Evolutionary conservation across 768 basidiomycete genomes (phyloP), one percentile per base, ranked within the genome.

Genomic region (Paxillus involutus): DNA sequence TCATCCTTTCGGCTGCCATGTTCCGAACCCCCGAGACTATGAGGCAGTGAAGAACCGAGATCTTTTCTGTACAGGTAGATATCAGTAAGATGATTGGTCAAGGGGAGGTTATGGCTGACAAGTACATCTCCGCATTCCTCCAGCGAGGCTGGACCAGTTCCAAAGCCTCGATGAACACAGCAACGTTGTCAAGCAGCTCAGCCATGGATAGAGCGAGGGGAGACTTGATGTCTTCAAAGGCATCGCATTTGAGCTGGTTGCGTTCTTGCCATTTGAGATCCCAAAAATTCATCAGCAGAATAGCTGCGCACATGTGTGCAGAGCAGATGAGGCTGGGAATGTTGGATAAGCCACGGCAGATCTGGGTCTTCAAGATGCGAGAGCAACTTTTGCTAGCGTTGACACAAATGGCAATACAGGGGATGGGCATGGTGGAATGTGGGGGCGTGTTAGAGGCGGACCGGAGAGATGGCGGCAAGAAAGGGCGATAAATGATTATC

Each of bases 401-500:
- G 43, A 79, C 73, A 64, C 86, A 86, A 41, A 81, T 76, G 14
- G 75, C 76, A 39, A 84, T 73, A 39, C 82, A 82, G n/a, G 77
- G 85, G 47, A 76, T 78, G 30, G 61, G 72, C 69, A 66, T 70
- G 45, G 59, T 66, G 40, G 62, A 56, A 57, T 61, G 65, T n/a
- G 67, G 66, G 16, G 61, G 51, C 16, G 62, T 55, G 51, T 59
- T 57, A 13, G 51, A 40, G 41, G 59, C 59, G 12, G 63, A 67
- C 39, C 66, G 59, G 29, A 71, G 53, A 17, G 73, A 74, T 6
- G 73, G 64, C 16, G 78, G 79, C 37, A 88, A 80, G 69, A 88
- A 88, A 2, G 86, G 83, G 30, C 89, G 81, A 64, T 88, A 84
- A 30, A 91, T 77, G 49, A 88, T 71, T 65, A 91, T 87, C 65